Evolutionary conservation across 2,329 filamentous ascomycete genomes (phyloP), one percentile per base, ranked within the genome.

Genomic region (Alternaria metachromatica): DNA sequence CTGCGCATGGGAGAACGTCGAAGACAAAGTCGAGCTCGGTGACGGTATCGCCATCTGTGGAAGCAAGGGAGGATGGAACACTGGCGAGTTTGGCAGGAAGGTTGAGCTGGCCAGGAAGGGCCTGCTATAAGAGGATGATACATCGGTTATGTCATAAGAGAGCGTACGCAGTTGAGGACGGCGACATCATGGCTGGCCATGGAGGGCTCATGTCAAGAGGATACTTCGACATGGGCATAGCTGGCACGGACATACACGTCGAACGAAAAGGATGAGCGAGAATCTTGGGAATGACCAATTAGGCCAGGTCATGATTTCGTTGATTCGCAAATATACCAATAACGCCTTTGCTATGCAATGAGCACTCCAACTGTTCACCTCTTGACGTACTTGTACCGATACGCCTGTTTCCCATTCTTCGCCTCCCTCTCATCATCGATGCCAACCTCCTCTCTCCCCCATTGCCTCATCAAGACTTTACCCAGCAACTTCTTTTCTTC

Each of bases 41-140:
- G 91, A 94, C 5, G 92, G 92, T 0, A 88, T 89, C 70, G 87
- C 90, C 44, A 83, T 94, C 50, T 96, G 92, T 74, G 84, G 91
- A 1, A 92, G 89, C 48, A 93, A 89, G 74, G 91, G 92, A 2
- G 92, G 92, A 0, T 94, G 90, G 82, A 89, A 89, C 74, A 84
- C 84, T 2, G 90, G 89, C 11, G 92, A 94, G 80, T 88, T 91
- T 15, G 85, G 86, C 64, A 86, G 90, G 76, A 95, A 95, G 83
- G 85, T 96, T 55, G 92, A 95, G 78, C 80, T 95, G 73, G 92
- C 92, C 4, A 85, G 92, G 75, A 95, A 94, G 82, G 92, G 92
- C 1, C 72, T 94, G 79, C 78, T 96, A 57, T 94, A 67, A 69
- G 51, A 10, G 26, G 10, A 6, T n/a, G 13, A 11, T 6, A 3